These are phyloP conservation scores for Thyridium curvatum DNA, from an alignment of 2,329 filamentous ascomycete species.

Conservation along the genomic window DNA sequence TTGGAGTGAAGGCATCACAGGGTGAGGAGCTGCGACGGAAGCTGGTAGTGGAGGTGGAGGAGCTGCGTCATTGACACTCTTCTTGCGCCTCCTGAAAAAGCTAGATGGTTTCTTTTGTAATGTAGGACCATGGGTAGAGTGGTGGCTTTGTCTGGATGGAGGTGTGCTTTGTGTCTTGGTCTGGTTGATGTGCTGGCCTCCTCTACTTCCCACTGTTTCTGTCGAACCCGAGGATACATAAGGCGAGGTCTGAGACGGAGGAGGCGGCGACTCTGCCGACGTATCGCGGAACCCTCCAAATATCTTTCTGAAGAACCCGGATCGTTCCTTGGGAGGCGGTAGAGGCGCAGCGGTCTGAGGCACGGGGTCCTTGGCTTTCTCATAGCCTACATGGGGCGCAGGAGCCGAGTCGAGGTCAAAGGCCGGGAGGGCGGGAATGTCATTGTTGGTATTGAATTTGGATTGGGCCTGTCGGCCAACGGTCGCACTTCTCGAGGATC, in stretches of 20 bases:
- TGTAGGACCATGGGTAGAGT: constrained; percentile 30
- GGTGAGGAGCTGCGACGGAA: constrained; percentile 29
- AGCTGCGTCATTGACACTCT: constrained; percentile 67
- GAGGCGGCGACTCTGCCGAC: constrained; percentile 16
- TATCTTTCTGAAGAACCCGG: constrained; percentile 87
- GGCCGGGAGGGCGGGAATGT: constrained; percentile 19
- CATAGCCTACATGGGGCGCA: constrained; percentile 52
- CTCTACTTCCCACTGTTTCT: constrained; percentile 31
- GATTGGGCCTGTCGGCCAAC: constrained; percentile 22
- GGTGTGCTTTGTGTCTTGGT: constrained; percentile 40
- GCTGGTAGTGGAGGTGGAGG: constrained; percentile 50
- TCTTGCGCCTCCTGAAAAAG: constrained; percentile 91
- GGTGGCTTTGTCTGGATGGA: constrained; percentile 46
- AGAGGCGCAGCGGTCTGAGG: constrained; percentile 11
- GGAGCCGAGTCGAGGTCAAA: constrained; percentile 47
- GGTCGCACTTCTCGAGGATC: constrained; percentile 46
- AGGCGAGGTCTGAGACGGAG: constrained; percentile 10
- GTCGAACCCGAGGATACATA: constrained; percentile 27
- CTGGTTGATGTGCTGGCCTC: constrained; percentile 36
- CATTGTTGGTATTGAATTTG: constrained; percentile 16
- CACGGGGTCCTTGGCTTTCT: constrained; percentile 48
- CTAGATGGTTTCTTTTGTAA: constrained; percentile 89
- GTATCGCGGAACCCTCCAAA: constrained; percentile 69
- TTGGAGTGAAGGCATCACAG: constrained; percentile 23
- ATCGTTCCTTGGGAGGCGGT: constrained; percentile 55